Evolutionary conservation across 192 early-diverging fungal genomes (phyloP).

Genomic region (Jimgerdemannia flammicorona): DNA sequence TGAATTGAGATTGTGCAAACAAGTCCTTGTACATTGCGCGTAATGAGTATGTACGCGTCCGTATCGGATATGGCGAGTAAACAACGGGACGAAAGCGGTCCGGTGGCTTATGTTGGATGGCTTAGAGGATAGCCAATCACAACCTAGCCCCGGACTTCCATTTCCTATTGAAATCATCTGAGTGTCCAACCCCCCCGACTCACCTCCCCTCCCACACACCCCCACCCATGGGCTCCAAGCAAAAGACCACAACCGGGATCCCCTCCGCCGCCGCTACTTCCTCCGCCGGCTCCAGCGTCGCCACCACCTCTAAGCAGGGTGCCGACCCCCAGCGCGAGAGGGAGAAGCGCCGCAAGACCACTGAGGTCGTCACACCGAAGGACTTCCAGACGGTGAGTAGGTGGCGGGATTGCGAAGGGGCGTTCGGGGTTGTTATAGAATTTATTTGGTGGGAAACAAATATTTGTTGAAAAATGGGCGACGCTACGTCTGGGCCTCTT

Average conservation of each 20-base stretch:
- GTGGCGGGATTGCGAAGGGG: not conserved
- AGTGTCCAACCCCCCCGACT: not conserved
- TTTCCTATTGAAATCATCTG: not conserved
- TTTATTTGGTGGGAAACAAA: not conserved
- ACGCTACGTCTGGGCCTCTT: no score
- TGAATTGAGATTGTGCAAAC: no score
- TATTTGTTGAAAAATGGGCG: no score
- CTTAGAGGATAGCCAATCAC: no score
- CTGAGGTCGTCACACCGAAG: not conserved
- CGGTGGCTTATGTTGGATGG: no score
- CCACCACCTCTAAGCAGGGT: not conserved
- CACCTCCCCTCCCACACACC: not conserved
- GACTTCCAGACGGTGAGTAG: not conserved
- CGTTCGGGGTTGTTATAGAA: not conserved
- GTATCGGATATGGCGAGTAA: no score
- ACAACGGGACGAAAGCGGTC: no score
- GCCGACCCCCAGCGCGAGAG: not conserved
- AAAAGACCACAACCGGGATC: not conserved
- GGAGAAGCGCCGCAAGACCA: not conserved
- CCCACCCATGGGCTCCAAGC: not conserved
- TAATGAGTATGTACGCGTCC: no score
- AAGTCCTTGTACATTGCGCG: no score
- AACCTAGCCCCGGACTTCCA: no score
- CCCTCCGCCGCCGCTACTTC: not conserved
- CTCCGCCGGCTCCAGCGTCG: not conserved